Evolutionary conservation across 176 grass and related monocot genomes (phyloP), one percentile per base, ranked within the genome.

Genomic region (Musa acuminata): DNA sequence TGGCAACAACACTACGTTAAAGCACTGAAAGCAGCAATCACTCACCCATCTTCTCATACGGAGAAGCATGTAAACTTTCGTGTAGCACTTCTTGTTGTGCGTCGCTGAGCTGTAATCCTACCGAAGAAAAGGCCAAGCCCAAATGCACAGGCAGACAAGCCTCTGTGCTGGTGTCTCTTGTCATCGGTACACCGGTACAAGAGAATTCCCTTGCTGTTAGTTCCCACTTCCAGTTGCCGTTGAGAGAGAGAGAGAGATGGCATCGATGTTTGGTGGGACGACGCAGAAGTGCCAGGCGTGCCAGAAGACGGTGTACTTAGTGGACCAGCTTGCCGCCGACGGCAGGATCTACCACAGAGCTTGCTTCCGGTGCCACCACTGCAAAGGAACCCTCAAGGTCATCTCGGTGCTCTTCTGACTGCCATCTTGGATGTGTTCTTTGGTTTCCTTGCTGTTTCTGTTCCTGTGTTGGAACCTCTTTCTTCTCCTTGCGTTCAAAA

Each of bases 301-400:
- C 80, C 90, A 92, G 24, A 83, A 86, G 86, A 98, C 69, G 75
- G 95, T 98, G 10, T 98, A 98, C 67, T 83, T 89, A 22, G 81
- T 98, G 55, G 95, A 93, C 72, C 90, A 93, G 78, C 90, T 98
- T 62, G 75, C 90, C 43, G 91, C 89, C 84, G 95, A 98, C 70
- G 84, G 86, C 75, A 86, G 89, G 72, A 79, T 92, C 84, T 98
- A 91, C 60, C 95, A 98, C 82, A 85, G 83, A 72, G 87, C 90
- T 16, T 94, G 95, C 82, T 98, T 98, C 75, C 90, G 95, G 23
- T 98, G 93, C 78, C 82, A 78, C 64, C 95, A 98, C 88, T 98
- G 95, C 90, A 98, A 93, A 72, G 78, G 78, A 80, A 98, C 90
- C 25, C 95, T 93, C 71, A 85, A 93, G 90, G 90, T 87, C 1